These are phyloP conservation scores for Barnettozyma wickerhamii DNA, from an alignment of 805 yeast species.

Conservation along the genomic window DNA sequence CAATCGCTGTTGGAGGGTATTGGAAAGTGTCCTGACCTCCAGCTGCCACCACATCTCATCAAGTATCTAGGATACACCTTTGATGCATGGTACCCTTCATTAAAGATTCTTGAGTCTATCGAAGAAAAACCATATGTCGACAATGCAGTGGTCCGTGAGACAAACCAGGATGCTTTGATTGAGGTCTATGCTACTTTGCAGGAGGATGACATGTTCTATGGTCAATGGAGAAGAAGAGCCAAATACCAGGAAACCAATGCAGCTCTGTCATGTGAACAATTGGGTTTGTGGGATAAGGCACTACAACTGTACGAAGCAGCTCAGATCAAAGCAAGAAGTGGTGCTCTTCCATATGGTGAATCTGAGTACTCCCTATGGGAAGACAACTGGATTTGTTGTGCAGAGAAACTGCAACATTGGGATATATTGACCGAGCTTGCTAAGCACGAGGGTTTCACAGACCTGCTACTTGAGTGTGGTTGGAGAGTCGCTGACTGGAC, in stretches of 20 bases:
- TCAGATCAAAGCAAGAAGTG: slow-evolving; percentile 93
- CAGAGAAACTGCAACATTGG: slow-evolving; percentile 97
- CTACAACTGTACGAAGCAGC: slow-evolving; percentile 93
- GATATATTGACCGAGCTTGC: slow-evolving; percentile 94
- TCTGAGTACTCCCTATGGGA: slow-evolving; percentile 97
- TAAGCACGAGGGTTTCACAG: slow-evolving; percentile 97
- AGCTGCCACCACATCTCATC: slow-evolving; percentile 89
- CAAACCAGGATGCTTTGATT: slow-evolving; percentile 84
- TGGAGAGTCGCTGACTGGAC: slow-evolving; percentile 99
- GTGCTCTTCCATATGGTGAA: slow-evolving; percentile 92
- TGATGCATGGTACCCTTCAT: slow-evolving; percentile 87
- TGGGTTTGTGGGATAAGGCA: slow-evolving; percentile 93
- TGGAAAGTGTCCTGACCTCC: slow-evolving; percentile 65
- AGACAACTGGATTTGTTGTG: slow-evolving; percentile 97
- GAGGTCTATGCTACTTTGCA: slow-evolving; percentile 85
- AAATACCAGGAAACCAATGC: slow-evolving; percentile 90
- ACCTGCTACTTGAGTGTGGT: slow-evolving; percentile 92
- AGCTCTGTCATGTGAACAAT: slow-evolving; percentile 90
- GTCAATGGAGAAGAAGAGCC: slow-evolving; percentile 95
- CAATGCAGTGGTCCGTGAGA: slow-evolving; percentile 71
- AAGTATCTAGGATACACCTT: slow-evolving; percentile 84
- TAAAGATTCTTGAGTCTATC: slow-evolving; percentile 76
- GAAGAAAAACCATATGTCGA: slow-evolving; percentile 55
- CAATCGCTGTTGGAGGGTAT: slow-evolving; percentile 81
- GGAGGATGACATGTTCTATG: slow-evolving; percentile 96